These are phyloP conservation scores for Gossypium anomalum DNA, from an alignment of 345 rosid genomes.

Conservation along the genomic window DNA sequence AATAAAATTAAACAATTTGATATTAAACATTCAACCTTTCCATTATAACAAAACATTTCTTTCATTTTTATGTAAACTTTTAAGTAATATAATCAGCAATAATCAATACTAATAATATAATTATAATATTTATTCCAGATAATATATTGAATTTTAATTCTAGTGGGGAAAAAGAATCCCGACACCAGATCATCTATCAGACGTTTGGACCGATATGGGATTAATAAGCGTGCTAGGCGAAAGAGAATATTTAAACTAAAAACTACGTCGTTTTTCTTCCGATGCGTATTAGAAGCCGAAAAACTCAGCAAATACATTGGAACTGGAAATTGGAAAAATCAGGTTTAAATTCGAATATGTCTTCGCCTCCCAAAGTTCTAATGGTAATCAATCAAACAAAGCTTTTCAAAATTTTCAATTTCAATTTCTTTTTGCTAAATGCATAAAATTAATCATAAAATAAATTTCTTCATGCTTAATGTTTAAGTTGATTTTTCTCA, in stretches of 20 bases:
- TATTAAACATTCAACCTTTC: too few relatives aligned
- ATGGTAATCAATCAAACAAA: conserved; percentile 25
- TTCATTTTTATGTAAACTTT: too few relatives aligned
- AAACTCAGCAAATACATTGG: not conserved
- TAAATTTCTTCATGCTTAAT: not conserved
- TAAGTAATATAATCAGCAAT: too few relatives aligned
- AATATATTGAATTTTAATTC: too few relatives aligned
- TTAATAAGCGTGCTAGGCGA: too few relatives aligned
- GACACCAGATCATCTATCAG: too few relatives aligned
- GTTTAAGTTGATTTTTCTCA: not conserved
- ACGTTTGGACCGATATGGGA: too few relatives aligned
- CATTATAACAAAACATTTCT: too few relatives aligned
- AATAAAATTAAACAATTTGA: too few relatives aligned
- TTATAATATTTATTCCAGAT: too few relatives aligned
- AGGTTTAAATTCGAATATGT: conserved; percentile 18
- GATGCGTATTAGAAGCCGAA: not conserved
- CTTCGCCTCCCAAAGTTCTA: conserved; percentile 38
- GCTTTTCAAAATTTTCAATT: not conserved
- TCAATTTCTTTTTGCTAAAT: not conserved
- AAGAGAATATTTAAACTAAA: not conserved
- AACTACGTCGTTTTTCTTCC: not conserved
- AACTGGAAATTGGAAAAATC: not conserved
- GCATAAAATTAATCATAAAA: not conserved
- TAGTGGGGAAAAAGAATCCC: too few relatives aligned
- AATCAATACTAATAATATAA: too few relatives aligned